phyloP scores from a whole-genome alignment of 768 basidiomycete genomes.

The Royoungia palumana region DNA sequence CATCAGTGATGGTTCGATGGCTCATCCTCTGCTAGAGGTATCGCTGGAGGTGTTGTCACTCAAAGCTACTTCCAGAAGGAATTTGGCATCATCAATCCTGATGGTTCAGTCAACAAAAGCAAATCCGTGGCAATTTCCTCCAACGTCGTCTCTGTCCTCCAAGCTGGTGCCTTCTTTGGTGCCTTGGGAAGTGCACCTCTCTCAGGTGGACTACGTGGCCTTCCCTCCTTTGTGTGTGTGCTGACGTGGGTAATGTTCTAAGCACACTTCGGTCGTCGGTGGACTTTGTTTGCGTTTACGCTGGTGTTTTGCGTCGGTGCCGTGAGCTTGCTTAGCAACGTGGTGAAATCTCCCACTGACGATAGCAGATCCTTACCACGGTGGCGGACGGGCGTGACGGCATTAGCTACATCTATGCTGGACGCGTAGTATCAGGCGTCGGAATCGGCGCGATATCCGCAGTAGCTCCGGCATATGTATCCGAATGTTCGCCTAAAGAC shows the following conservation, averaged over 20 bases:
- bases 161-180: conserved; percentile 87
- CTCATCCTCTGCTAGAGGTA: conserved; percentile 41
- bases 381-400: conserved; percentile 55
- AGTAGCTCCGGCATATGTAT: conserved; percentile 83
- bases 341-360: neutral
- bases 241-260: neutral
- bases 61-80: conserved; percentile 56
- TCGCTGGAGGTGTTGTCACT: conserved; percentile 67
- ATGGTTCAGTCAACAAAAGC: conserved; percentile 40
- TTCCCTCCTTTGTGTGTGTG: neutral
- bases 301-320: conserved; percentile 70
- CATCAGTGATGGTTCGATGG: neutral
- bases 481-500: conserved; percentile 84
- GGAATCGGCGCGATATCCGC: conserved; percentile 82
- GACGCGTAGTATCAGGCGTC: conserved; percentile 75
- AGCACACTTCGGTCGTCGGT: conserved; percentile 66
- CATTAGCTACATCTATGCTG: conserved; percentile 70
- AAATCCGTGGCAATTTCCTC: conserved; percentile 58
- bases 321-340: conserved; percentile 39
- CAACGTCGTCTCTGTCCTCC: conserved; percentile 84
- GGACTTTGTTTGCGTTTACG: conserved; percentile 58
- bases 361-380: conserved; percentile 62
- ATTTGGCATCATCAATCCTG: conserved; percentile 53
- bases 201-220: conserved; percentile 45
- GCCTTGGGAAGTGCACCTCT: conserved; percentile 70